These are phyloP conservation scores for Mortierella alpina DNA, from an alignment of 192 early-diverging fungal genomes.

Conservation along the genomic window DNA sequence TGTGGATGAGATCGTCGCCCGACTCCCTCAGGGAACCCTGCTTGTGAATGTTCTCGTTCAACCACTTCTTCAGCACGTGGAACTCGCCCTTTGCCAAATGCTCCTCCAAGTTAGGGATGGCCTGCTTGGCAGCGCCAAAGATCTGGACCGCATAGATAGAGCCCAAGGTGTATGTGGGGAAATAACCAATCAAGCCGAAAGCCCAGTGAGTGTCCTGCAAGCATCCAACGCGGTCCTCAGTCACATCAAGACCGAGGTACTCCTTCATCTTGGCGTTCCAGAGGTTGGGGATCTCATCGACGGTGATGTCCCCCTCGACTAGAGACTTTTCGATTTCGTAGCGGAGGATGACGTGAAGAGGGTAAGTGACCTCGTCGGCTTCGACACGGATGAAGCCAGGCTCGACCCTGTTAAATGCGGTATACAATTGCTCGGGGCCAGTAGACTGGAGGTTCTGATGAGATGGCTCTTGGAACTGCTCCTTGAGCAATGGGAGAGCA, in stretches of 20 bases:
- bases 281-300: constrained; percentile 42
- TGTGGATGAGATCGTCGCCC: constrained; percentile 48
- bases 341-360: constrained; percentile 53
- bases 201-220: constrained; percentile 58
- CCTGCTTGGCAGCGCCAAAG: constrained; percentile 24
- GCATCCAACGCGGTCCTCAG: constrained; percentile 37
- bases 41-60: constrained; percentile 50
- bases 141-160: constrained; percentile 48
- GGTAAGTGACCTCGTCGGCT: constrained; percentile 55
- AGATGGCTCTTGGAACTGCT: constrained; percentile 25
- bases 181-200: constrained; percentile 50
- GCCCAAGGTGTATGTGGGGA: constrained; percentile 59
- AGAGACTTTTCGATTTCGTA: constrained; percentile 52
- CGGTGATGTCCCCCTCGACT: constrained; percentile 39
- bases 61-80: constrained; percentile 51
- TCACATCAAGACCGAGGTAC: constrained; percentile 50
- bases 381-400: constrained; percentile 49
- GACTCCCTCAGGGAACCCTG: constrained; percentile 39
- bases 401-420: constrained; percentile 52
- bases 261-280: constrained; percentile 56
- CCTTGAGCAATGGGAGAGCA: constrained; percentile 39
- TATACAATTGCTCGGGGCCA: constrained; percentile 24
- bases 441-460: constrained; percentile 31
- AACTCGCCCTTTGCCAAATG: constrained; percentile 52
- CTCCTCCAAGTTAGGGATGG: constrained; percentile 42